Evolutionary conservation across 2,329 filamentous ascomycete genomes (phyloP), one percentile per base, ranked within the genome.

Genomic region (Neofusicoccum umdonicola): DNA sequence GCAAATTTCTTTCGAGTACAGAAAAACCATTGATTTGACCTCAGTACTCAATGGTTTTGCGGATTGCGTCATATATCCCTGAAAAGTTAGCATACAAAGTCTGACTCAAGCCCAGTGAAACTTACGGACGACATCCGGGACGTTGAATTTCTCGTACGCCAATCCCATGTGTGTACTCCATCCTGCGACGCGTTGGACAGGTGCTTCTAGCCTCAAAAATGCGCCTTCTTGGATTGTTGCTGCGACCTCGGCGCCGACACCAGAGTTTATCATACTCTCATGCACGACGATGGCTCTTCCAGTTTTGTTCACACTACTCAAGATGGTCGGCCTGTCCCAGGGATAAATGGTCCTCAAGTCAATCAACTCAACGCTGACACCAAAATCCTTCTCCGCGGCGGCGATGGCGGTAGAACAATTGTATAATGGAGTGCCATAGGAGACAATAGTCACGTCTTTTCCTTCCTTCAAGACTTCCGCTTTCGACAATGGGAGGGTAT

Each of bases 361-460:
- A 66, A 97, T 92, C 65, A 97, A 81, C 81, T 97, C 93, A 15
- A 93, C 85, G 4, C 85, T 90, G 63, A 93, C 85, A 6, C 90
- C 91, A 54, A 90, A 82, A 51, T 92, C 83, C 68, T 92, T 92
- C 74, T 92, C 87, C 4, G 91, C 90, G 22, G 88, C 88, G 66
- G 88, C 84, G 67, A 96, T 90, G 0, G 93, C 93, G 4, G 86
- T 83, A 60, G 87, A 87, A 76, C 92, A 97, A 45, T 88, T 90
- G 77, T 97, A 97, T 19, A 97, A 79, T 17, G 93, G 93, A 69
- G 95, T 92, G 8, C 93, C 93, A 72, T 97, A 97, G 0, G 91
- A 95, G 13, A 97, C 83, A 31, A 97, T 83, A 0, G 93, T 97
- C 17, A 97, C 76, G 68, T 96, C 88, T 61, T 86, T 89, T 50